phyloP scores from a whole-genome alignment of 2,329 filamentous ascomycete species.

The Xylariaceae sp. region DNA sequence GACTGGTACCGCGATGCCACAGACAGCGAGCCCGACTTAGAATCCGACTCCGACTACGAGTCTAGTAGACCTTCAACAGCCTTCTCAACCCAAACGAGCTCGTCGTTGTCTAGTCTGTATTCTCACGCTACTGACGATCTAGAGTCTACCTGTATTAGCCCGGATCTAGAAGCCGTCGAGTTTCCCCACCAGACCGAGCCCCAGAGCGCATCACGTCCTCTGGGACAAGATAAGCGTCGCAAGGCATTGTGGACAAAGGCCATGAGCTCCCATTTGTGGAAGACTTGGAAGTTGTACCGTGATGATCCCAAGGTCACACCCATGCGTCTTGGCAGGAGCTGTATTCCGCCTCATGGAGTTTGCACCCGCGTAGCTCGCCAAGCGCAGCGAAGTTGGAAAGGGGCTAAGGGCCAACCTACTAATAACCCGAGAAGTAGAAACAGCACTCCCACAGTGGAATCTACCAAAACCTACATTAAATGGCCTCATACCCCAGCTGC shows the following conservation, averaged over 20 bases:
- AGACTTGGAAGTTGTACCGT: slow-evolving; percentile 58
- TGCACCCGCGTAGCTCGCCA: slow-evolving; percentile 60
- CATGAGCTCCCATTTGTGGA: slow-evolving; percentile 62
- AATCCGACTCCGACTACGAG: slow-evolving; percentile 54
- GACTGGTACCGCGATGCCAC: slow-evolving; percentile 55
- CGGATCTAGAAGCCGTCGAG: slow-evolving; percentile 39
- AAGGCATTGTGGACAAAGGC: slow-evolving; percentile 58
- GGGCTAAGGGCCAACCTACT: slow-evolving; percentile 41
- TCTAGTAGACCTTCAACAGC: slow-evolving; percentile 56
- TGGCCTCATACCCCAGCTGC: slow-evolving; percentile 62
- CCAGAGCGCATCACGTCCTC: slow-evolving; percentile 2
- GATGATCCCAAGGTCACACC: slow-evolving; percentile 64
- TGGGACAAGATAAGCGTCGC: slow-evolving; percentile 32
- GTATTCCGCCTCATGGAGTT: slow-evolving; percentile 59
- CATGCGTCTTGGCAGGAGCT: slow-evolving; percentile 57
- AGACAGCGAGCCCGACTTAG: slow-evolving; percentile 46
- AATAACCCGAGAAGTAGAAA: slow-evolving; percentile 44
- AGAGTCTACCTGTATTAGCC: slow-evolving; percentile 42
- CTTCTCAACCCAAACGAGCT: slow-evolving; percentile 53
- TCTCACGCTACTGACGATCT: slow-evolving; percentile 53
- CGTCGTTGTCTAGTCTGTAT: slow-evolving; percentile 51
- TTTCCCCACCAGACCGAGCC: slow-evolving; percentile 21
- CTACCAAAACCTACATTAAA: slow-evolving; percentile 45
- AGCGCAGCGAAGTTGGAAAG: slow-evolving; percentile 62
- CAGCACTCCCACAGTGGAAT: slow-evolving; percentile 49